These are phyloP conservation scores for Yamadazyma membranifaciens DNA, from an alignment of 1,139 yeast species.

Conservation along the genomic window DNA sequence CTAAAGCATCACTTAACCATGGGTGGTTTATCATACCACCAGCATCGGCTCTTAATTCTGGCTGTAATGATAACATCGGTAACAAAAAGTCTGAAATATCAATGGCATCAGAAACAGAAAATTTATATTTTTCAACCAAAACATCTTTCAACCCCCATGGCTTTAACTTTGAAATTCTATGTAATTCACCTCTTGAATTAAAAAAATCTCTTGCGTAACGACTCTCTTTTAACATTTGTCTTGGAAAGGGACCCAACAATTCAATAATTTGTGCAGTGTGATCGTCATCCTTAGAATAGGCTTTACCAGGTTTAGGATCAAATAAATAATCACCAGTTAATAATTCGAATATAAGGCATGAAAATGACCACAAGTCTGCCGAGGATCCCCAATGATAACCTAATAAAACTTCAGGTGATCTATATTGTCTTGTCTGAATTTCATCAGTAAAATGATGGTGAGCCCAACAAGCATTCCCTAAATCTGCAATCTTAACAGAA, in stretches of 20 bases:
- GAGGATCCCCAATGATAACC: conserved; percentile 54
- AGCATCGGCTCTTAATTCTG: conserved; percentile 72
- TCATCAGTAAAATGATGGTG: conserved; percentile 51
- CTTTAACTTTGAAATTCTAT: conserved; percentile 53
- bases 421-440: conserved; percentile 49
- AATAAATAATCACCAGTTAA: conserved; percentile 49
- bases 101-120: conserved; percentile 51
- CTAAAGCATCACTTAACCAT: conserved; percentile 70
- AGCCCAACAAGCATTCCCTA: conserved; percentile 52
- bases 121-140: conserved; percentile 58
- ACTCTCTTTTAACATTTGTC: conserved; percentile 43
- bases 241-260: conserved; percentile 43
- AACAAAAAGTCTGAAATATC: conserved; percentile 61
- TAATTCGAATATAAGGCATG: conserved; percentile 45
- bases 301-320: conserved; percentile 48
- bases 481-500: conserved; percentile 49
- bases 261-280: conserved; percentile 51
- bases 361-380: conserved; percentile 50
- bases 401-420: conserved; percentile 47
- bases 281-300: conserved; percentile 49
- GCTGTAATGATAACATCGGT: conserved; percentile 73
- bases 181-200: conserved; percentile 52
- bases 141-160: conserved; percentile 52
- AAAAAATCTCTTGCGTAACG: conserved; percentile 45
- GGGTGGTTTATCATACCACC: conserved; percentile 77